Evolutionary conservation across 2,329 filamentous ascomycete genomes (phyloP), one percentile per base, ranked within the genome.

Genomic region (Rutstroemia sp.): DNA sequence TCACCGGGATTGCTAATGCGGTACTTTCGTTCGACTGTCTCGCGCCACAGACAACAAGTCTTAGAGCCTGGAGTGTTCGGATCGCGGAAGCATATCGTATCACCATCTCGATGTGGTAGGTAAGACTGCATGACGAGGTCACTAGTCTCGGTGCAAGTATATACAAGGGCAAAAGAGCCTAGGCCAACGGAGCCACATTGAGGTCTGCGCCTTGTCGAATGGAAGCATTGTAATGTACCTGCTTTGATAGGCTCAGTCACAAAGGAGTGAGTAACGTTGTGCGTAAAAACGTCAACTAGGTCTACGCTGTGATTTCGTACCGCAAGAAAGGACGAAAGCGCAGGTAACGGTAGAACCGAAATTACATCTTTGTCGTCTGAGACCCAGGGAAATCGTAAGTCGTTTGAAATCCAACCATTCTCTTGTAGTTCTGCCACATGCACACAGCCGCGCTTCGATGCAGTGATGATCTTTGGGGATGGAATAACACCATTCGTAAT

Each of bases 121-220:
- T 85, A 88, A 0, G 79, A 85, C 53, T 87, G 83, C 60, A 90
- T 73, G 19, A 88, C 75, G 56, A 85, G 82, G 49, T 85, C 79
- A 10, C 80, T 78, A 0, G 79, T 81, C 19, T 82, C 79, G 4
- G 75, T 72, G 58, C 80, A 79, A 3, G 77, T 77, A 65, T 89
- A 90, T 12, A 79, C 80, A 21, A 90, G 70, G 0, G 80, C 83
- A n/a, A 90, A 74, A 14, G 79, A 83, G 27, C 76, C 75, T 1
- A 91, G 71, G 0, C 83, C 80, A 1, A 77, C 71, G 1, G 77
- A 77, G 14, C 78, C 79, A 47, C 79, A 83, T 55, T 75, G 73
- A 58, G 78, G 81, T 58, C 72, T 73, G 49, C 75, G 75, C 56
- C 73, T 77, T 46, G 72, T 72, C 1, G 79, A 78, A 64, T 83